A percentile compares a stretch with the other conserved stretches of the same genome.
Evolutionary conservation across 805 yeast genomes (phyloP).

Genomic region (Tetrapisispora taiwanensis): DNA sequence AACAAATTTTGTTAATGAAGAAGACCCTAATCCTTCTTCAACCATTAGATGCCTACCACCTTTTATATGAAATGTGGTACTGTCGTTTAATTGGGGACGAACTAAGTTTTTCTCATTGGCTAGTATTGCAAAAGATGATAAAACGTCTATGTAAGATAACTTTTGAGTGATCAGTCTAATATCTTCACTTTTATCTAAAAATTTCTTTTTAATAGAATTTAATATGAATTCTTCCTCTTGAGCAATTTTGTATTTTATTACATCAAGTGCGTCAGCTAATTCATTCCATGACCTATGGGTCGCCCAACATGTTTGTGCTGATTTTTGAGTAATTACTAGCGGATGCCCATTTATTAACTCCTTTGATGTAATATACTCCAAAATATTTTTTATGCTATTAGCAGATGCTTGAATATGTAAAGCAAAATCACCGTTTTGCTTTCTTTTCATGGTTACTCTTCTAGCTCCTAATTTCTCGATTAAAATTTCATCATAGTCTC

Average conservation of each 20-base stretch:
- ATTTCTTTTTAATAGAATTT: constrained; percentile 36
- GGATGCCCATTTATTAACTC: constrained; percentile 4
- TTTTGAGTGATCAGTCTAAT: constrained; percentile 42
- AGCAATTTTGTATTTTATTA: constrained; percentile 38
- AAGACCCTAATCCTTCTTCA: constrained; percentile 53
- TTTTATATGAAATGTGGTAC: constrained; percentile 38
- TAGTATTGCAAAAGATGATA: constrained; percentile 59
- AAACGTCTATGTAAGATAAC: constrained; percentile 61
- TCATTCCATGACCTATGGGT: constrained; percentile 41
- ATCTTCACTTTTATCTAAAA: constrained; percentile 35
- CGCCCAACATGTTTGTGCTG: constrained; percentile 38
- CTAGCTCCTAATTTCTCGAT: constrained; percentile 19
- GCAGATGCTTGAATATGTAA: constrained; percentile 38
- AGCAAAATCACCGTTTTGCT: constrained; percentile 38
- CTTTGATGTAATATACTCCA: constrained; percentile 10
- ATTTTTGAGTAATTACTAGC: constrained; percentile 30
- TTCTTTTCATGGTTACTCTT: constrained; percentile 31
- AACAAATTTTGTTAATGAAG: constrained; percentile 31
- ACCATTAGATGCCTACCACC: constrained; percentile 83
- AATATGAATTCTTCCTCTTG: constrained; percentile 48
- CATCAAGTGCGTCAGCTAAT: constrained; percentile 41
- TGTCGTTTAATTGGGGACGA: constrained; percentile 51
- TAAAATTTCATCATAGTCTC: constrained; percentile 26
- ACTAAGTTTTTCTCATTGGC: constrained; percentile 60
- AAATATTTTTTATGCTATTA: constrained; percentile 17